Evolutionary conservation across 169 alveolate genomes (phyloP), one percentile per base, ranked within the genome.

Genomic region (Plasmodium fragile): DNA sequence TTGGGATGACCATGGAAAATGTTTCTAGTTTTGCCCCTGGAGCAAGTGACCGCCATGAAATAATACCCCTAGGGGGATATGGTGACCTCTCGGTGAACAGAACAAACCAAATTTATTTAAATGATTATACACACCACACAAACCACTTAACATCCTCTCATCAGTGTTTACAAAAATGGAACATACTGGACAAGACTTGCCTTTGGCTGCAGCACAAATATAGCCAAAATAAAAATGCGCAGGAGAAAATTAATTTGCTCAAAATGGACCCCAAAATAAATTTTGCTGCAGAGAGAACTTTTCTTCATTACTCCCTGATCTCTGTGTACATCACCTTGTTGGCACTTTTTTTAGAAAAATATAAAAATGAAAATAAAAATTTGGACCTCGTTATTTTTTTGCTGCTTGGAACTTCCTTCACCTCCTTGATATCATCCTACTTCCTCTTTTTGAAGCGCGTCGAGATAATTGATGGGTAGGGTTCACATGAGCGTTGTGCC

Each of bases 261-360:
- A 96, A 94, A 92, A 78, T 95, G 30, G 98, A 96, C 69, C 98
- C 98, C 25, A 96, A 96, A 93, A 83, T 96, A 28, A 81, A 95
- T 77, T 96, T 96, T 78, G 98, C 98, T 11, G 96, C 96, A 1
- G 98, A 96, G 55, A 94, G 98, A 72, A 96, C 96, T 2, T 92
- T 96, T 83, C 93, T 96, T 30, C 97, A 95, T 93, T 96, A 96
- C 93, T 45, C 94, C 32, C 90, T 92, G 32, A 79, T 95, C 79
- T 94, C 96, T 22, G 92, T 96, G 11, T 96, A 95, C 80, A 83
- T 93, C 25, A 92, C 93, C 22, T 49, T 95, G 22, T 83, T 93
- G 30, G 92, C 94, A 49, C 89, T 92, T 11, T 93, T 95, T 49
- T 80, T 95, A 53, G 89, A 93, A 16, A 80, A 83, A 41, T 83